Evolutionary conservation across 768 basidiomycete genomes (phyloP), one percentile per base, ranked within the genome.

Genomic region (Amanita pallidorosea): DNA sequence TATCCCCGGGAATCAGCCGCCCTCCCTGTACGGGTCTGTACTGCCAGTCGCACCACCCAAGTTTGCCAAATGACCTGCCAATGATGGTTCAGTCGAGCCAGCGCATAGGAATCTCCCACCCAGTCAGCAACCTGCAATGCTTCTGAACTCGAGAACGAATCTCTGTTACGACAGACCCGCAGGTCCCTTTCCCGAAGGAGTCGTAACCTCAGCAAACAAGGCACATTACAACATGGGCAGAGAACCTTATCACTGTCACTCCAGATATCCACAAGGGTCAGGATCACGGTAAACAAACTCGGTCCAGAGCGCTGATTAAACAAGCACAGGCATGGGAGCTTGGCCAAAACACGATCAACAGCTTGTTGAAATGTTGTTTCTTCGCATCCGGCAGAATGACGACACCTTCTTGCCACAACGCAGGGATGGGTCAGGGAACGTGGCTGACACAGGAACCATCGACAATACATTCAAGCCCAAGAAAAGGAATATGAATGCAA

Each of bases 61-160:
- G 31, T n/a, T 25, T 23, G 33, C 43, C 42, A 23, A 31, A 37
- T 33, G 38, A 46, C 29, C 55, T 33, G 40, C 46, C 51, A 35
- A 12, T 27, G 13, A 23, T 13, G 35, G 34, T 34, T 47, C 55
- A 56, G 57, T 59, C 55, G 45, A 34, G 51, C 53, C 48, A 45
- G 47, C 18, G 43, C 42, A 36, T 44, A 53, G 47, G 22, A 38
- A 42, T 41, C 51, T 58, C 41, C 52, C 52, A 22, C 23, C 27
- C 50, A 51, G 42, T 45, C 31, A 35, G 20, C 31, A 15, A 23
- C 37, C 17, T 38, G 50, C 52, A 56, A 43, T 54, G 53, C 53
- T 54, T 51, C 60, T 63, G 68, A 61, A 64, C 67, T 70, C 71
- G 76, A 79, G 78, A 74, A 70, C 74, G 62, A 76, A 72, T 74